Conservation (phyloP, 2,329 filamentous ascomycete species). For the Pseudocercospora fijiensis region DNA sequence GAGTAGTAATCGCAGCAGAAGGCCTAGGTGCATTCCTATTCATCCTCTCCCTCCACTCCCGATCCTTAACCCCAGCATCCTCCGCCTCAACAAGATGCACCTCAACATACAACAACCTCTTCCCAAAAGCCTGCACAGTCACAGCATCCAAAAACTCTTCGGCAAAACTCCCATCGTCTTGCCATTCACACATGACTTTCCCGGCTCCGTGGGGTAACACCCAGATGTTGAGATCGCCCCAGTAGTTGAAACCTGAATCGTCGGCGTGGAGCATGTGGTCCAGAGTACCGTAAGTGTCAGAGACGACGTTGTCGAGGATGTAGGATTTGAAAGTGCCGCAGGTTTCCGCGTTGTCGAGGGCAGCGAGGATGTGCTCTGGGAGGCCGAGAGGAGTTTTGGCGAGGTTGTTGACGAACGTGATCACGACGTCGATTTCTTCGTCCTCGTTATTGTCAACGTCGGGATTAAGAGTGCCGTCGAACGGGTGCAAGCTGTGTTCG, state of each 20-base stretch:
- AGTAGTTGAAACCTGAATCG: neutral
- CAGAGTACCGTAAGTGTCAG: neutral
- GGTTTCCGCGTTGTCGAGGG: neutral
- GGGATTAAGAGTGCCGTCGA: neutral
- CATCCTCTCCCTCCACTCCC: neutral
- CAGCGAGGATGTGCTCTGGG: neutral
- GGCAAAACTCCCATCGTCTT: neutral
- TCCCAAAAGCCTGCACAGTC: neutral
- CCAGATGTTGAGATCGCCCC: neutral
- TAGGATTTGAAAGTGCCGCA: neutral
- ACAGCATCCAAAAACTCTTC: neutral
- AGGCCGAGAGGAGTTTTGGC: neutral
- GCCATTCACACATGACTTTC: neutral
- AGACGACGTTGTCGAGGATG: neutral
- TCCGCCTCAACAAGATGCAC: neutral
- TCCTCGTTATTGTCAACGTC: neutral
- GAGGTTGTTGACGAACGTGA: neutral
- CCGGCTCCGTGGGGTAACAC: neutral
- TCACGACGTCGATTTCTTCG: neutral
- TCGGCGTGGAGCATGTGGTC: neutral
- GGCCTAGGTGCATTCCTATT: neutral
- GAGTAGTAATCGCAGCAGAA: too few relatives aligned
- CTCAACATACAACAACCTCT: neutral
- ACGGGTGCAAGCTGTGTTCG: neutral
- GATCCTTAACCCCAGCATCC: neutral